These are phyloP conservation scores for Gymnopilus junonius DNA, from an alignment of 768 basidiomycete genomes.

Conservation along the genomic window DNA sequence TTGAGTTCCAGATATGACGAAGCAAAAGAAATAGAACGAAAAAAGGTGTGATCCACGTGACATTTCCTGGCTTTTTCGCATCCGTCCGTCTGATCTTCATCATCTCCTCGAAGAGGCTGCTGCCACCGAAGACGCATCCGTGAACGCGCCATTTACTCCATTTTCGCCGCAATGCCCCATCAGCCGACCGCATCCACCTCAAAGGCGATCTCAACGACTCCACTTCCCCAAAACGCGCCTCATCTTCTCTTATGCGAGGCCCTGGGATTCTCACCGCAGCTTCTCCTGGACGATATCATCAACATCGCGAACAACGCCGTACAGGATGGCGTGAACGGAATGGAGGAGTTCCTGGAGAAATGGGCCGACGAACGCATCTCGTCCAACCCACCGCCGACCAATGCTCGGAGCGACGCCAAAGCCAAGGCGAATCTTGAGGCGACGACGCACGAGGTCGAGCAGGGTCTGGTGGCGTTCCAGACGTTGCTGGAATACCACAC, in stretches of 20 bases:
- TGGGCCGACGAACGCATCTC: constrained; percentile 70
- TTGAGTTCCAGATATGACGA: too few species aligned
- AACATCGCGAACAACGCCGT: constrained; percentile 83
- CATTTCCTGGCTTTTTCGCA: too few species aligned
- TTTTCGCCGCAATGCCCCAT: too few species aligned
- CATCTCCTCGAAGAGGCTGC: too few species aligned
- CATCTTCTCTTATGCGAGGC: constrained; percentile 70
- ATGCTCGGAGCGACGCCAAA: not conserved
- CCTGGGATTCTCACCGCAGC: constrained; percentile 83
- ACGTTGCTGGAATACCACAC: constrained; percentile 88
- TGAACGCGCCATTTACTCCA: too few species aligned
- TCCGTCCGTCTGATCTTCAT: too few species aligned
- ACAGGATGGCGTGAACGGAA: constrained; percentile 75
- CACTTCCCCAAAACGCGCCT: constrained; percentile 9
- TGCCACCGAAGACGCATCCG: too few species aligned
- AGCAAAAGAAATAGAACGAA: too few species aligned
- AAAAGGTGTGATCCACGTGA: too few species aligned
- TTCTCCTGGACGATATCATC: constrained; percentile 85
- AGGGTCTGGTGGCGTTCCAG: constrained; percentile 86
- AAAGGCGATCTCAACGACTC: not conserved
- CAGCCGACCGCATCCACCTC: too few species aligned
- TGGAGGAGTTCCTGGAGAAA: constrained; percentile 76
- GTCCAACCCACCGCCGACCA: not conserved
- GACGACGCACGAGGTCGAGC: constrained; percentile 70
- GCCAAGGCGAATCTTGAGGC: constrained; percentile 49